Percentiles rank a stretch among this genome's conserved stretches.
These are phyloP conservation scores for Trichosporon asahii DNA, from an alignment of 1,284 basidiomycete species.

Conservation along the genomic window DNA sequence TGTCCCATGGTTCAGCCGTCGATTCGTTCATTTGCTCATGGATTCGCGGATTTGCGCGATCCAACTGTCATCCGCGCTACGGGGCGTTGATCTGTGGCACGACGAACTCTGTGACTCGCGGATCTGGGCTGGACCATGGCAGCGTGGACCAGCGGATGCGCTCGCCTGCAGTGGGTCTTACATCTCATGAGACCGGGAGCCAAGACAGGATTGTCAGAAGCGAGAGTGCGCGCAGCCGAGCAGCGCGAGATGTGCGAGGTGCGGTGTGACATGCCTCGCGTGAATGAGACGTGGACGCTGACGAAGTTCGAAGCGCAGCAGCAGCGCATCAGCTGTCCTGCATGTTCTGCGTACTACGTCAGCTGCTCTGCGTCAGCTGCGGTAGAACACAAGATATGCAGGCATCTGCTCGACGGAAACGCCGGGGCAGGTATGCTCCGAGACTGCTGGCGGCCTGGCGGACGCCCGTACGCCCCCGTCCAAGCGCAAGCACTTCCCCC, in stretches of 20 bases:
- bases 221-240: conserved; percentile 1
- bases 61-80: background rate
- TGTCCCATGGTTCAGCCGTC: background rate
- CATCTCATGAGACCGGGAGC: background rate
- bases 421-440: background rate
- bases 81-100: too few species aligned
- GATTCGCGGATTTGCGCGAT: background rate
- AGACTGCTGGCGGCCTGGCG: too few species aligned
- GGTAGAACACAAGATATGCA: too few species aligned
- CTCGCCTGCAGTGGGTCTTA: background rate
- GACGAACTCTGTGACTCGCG: too few species aligned
- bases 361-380: background rate
- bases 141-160: too few species aligned
- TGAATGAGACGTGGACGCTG: background rate
- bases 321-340: too few species aligned
- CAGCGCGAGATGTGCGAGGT: background rate
- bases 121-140: background rate
- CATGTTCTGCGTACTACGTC: too few species aligned
- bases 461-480: too few species aligned
- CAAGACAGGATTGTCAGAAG: background rate
- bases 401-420: background rate
- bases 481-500: background rate
- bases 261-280: background rate
- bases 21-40: too few species aligned
- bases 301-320: background rate